Conservation (phyloP, 129 eudicot genomes). For the Apium graveolens region DNA sequence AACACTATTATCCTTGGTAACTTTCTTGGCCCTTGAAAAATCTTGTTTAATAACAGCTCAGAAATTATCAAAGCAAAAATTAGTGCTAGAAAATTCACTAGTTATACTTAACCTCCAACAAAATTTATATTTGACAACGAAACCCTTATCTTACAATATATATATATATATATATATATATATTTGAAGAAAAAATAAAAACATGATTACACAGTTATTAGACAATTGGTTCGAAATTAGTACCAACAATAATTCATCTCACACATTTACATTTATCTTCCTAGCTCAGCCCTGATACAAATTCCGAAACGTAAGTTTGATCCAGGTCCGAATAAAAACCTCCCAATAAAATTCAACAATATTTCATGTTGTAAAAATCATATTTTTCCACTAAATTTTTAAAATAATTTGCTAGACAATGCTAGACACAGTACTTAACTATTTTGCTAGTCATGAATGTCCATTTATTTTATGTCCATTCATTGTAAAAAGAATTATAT, state of each 20-base stretch:
- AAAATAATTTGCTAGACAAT: too few relatives aligned
- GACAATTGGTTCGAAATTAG: not conserved
- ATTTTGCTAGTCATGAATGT: too few relatives aligned
- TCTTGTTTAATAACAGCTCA: conserved; percentile 27
- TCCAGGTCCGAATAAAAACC: not conserved
- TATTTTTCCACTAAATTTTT: not conserved
- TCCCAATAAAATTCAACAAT: too few relatives aligned
- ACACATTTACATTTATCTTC: not conserved
- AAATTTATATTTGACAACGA: not conserved
- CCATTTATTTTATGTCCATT: too few relatives aligned
- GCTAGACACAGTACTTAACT: too few relatives aligned
- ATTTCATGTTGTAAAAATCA: not conserved
- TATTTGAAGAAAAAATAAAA: not conserved
- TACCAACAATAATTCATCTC: too few relatives aligned
- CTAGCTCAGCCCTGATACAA: not conserved
- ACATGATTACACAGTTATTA: not conserved
- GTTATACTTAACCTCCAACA: not conserved
- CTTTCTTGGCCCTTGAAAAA: conserved; percentile 46
- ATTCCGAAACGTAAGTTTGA: not conserved
- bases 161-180: too few relatives aligned
- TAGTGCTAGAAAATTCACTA: not conserved
- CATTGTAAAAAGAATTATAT: too few relatives aligned
- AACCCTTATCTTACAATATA: not conserved
- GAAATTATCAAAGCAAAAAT: not conserved
- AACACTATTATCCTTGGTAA: not conserved